Base-by-base conservation (phyloP, 495 filamentous ascomycete species). In the Penicillium canescens region DNA sequence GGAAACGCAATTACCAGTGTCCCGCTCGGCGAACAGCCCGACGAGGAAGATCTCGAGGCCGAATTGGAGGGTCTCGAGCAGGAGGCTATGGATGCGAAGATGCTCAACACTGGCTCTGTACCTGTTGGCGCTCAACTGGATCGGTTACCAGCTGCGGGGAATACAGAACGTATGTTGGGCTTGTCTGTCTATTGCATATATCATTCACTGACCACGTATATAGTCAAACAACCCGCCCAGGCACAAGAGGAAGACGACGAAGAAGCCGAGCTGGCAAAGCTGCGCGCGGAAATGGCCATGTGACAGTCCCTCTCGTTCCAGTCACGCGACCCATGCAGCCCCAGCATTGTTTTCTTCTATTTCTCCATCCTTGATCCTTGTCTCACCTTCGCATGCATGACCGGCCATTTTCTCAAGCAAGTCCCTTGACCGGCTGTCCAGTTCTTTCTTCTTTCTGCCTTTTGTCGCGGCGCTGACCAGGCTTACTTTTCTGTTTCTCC, bases 211-310 rank as follows among this genome's bases (percentile, higher is more conserved):
- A 63, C 33, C 6, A 26, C 34, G 3, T 11, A 2, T 33, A 42
- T 38, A 62, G 56, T 54, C 53, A 56, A 54, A 42, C 49, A 65
- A 59, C 60, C 54, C 54, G 54, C 66, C 87, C 86, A 77, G 74
- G 77, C 45, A 85, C 84, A 71, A 44, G 77, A 82, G 56, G 84
- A 88, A 69, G 92, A 96, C 67, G 93, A 98, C 83, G 92, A 97
- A 65, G 94, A 97, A 69, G 93, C 86, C 59, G 95, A 99, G 75
- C 78, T 99, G 64, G 83, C 86, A 68, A 96, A 94, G 72, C 70
- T 98, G 61, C 91, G 93, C 71, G 93, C 91, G 37, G 94, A 97
- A 74, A 98, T 98, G 94, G 92, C 92, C 51, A 96, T 97, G 87
- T 62, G 68, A 66, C 34, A 42, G 18, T 13, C 31, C 42, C 24